phyloP scores from a whole-genome alignment of 805 yeast species.

The Phaffomyces thermotolerans region DNA sequence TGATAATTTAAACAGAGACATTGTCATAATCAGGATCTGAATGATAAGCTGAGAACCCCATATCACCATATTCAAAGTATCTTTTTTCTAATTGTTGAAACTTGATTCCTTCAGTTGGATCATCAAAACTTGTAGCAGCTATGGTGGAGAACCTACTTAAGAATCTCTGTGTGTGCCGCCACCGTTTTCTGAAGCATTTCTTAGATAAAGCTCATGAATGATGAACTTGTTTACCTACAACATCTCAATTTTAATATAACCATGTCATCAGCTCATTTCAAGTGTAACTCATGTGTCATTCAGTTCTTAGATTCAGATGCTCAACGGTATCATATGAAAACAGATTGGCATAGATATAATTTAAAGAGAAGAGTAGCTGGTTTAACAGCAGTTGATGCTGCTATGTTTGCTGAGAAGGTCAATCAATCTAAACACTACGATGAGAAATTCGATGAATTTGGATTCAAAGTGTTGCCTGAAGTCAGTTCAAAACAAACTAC shows the following conservation, averaged over 20 bases:
- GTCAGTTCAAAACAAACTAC: not conserved
- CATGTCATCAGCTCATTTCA: constrained; percentile 32
- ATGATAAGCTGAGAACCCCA: constrained; percentile 30
- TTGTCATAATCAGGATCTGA: too few species aligned
- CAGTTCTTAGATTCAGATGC: constrained; percentile 74
- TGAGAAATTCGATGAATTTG: constrained; percentile 32
- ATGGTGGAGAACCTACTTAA: not conserved
- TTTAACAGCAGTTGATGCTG: constrained; percentile 65
- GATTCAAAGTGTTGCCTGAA: constrained; percentile 29
- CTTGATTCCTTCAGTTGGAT: constrained; percentile 27
- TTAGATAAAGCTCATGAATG: not conserved
- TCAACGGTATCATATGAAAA: constrained; percentile 91
- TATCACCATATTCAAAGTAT: constrained; percentile 31
- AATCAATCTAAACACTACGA: constrained; percentile 28
- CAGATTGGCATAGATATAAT: constrained; percentile 97
- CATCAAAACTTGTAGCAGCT: constrained; percentile 28
- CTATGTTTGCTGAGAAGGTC: constrained; percentile 32
- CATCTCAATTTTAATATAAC: not conserved
- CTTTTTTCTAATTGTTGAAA: constrained; percentile 34
- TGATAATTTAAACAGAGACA: too few species aligned
- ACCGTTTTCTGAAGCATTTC: not conserved
- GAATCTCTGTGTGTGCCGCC: not conserved
- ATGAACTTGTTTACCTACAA: not conserved
- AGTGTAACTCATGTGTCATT: constrained; percentile 87
- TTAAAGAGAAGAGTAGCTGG: constrained; percentile 88